Conservation (phyloP, 139 green algal genomes). For the Gonium pectorale region DNA sequence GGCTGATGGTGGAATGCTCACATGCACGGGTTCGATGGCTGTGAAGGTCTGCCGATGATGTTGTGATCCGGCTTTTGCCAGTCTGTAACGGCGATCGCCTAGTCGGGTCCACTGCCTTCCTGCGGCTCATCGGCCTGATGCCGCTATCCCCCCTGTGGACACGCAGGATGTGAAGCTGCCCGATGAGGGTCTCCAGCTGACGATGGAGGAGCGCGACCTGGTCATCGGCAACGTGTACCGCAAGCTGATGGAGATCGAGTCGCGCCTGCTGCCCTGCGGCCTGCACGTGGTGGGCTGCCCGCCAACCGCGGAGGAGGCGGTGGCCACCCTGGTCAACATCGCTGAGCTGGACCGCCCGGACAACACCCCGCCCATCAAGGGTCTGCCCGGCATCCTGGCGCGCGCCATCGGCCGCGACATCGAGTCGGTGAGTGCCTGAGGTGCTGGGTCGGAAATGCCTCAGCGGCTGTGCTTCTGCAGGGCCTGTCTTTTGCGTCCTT, state of each 20-base stretch:
- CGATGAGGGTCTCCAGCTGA: slow-evolving; percentile 71
- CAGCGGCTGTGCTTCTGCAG: too few species aligned
- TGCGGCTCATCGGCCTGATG: too few species aligned
- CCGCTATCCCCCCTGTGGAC: too few species aligned
- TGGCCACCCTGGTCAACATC: slow-evolving; percentile 99
- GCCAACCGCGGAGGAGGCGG: slow-evolving; percentile 93
- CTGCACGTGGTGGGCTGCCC: slow-evolving; percentile 96
- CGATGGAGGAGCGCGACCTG: slow-evolving; percentile 83
- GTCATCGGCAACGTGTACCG: slow-evolving; percentile 91
- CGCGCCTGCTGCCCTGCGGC: slow-evolving; percentile 96
- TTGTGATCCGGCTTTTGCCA: background rate
- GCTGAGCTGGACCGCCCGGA: slow-evolving; percentile 95
- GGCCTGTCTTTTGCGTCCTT: too few species aligned
- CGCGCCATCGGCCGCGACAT: slow-evolving; percentile 89
- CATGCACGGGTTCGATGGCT: too few species aligned
- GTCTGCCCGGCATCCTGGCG: slow-evolving; percentile 94
- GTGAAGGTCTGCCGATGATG: background rate
- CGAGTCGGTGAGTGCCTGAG: slow-evolving; percentile 77
- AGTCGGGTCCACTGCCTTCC: too few species aligned
- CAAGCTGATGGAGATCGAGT: slow-evolving; percentile 99
- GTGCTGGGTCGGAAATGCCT: too few species aligned
- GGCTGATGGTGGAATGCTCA: too few species aligned
- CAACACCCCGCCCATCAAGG: slow-evolving; percentile 87
- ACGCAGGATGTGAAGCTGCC: slow-evolving; percentile 88
- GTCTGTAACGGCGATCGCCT: too few species aligned